Conservation (phyloP, 1,284 basidiomycete species). For the Omphalotus olearius region DNA sequence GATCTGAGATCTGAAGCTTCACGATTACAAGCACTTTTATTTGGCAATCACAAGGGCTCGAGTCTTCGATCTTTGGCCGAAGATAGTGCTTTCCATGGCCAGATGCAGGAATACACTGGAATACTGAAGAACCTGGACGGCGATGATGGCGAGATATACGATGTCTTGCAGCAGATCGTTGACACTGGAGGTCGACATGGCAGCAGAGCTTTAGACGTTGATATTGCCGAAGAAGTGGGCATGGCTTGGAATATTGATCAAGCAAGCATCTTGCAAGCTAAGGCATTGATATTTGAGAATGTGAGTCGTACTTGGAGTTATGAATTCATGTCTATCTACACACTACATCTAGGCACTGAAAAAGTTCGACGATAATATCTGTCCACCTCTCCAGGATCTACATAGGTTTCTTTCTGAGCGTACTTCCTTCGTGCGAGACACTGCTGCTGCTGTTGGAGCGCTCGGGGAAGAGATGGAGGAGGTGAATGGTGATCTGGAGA, state of each 20-base stretch:
- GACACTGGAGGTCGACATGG: not conserved
- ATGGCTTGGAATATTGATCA: slow-evolving; percentile 7
- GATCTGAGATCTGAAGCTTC: not conserved
- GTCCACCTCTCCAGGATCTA: slow-evolving; percentile 1
- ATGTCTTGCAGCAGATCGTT: slow-evolving; percentile 1
- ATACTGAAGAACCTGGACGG: not conserved
- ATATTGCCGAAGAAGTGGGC: slow-evolving; percentile 1
- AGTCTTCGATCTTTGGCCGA: slow-evolving; percentile 1
- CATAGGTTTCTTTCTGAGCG: not conserved
- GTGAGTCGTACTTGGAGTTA: not conserved
- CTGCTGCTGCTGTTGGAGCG: not conserved
- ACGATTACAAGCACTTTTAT: slow-evolving; percentile 3
- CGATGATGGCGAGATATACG: slow-evolving; percentile 8
- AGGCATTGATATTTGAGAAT: not conserved
- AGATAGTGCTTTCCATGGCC: slow-evolving; percentile 1
- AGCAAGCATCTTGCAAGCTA: not conserved
- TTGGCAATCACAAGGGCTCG: not conserved
- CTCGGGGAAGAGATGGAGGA: slow-evolving; percentile 3
- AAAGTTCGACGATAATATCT: not conserved
- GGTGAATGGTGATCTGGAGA: not conserved
- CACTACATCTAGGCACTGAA: not conserved
- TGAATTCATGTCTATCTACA: not conserved
- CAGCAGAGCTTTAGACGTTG: not conserved
- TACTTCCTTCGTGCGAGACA: not conserved
- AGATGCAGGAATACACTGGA: not conserved